phyloP scores from a whole-genome alignment of 2,329 filamentous ascomycete genomes.

The Hypoxylon sp. region DNA sequence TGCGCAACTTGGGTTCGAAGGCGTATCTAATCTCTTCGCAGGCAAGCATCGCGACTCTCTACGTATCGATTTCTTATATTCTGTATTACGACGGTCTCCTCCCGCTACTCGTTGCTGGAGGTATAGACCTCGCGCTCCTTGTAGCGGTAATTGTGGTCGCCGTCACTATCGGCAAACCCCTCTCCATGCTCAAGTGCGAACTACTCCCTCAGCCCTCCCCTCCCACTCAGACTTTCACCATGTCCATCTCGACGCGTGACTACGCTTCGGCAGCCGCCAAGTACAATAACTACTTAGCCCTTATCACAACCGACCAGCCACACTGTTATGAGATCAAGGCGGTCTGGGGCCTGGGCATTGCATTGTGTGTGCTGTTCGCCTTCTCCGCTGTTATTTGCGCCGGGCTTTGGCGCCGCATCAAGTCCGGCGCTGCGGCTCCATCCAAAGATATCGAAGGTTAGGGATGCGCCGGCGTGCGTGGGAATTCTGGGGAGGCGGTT shows the following conservation, averaged over 20 bases:
- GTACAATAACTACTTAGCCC: conserved; percentile 61
- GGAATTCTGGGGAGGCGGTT: conserved; percentile 30
- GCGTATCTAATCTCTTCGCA: conserved; percentile 56
- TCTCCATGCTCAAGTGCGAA: conserved; percentile 83
- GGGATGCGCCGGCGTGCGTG: conserved; percentile 63
- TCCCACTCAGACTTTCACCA: conserved; percentile 56
- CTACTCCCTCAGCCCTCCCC: conserved; percentile 60
- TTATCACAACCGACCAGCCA: conserved; percentile 67
- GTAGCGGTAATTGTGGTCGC: conserved; percentile 84
- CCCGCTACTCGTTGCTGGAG: conserved; percentile 78
- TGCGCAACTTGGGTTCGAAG: neutral
- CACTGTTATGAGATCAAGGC: conserved; percentile 89
- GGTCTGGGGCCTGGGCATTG: conserved; percentile 88
- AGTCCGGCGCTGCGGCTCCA: conserved; percentile 56
- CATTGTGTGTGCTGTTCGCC: conserved; percentile 79
- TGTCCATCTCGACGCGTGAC: conserved; percentile 48
- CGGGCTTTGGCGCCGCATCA: conserved; percentile 74
- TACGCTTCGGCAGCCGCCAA: conserved; percentile 45
- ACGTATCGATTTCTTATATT: conserved; percentile 84
- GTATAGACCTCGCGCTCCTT: conserved; percentile 77
- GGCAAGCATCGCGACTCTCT: conserved; percentile 84
- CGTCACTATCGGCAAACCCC: conserved; percentile 82
- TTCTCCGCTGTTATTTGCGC: conserved; percentile 71
- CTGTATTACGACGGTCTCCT: conserved; percentile 84
- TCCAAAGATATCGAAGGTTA: conserved; percentile 66